A percentile compares a stretch with the other conserved stretches of the same genome.
Evolutionary conservation across 169 alveolate species (phyloP).

Genomic region (Plasmodium cynomolgi): DNA sequence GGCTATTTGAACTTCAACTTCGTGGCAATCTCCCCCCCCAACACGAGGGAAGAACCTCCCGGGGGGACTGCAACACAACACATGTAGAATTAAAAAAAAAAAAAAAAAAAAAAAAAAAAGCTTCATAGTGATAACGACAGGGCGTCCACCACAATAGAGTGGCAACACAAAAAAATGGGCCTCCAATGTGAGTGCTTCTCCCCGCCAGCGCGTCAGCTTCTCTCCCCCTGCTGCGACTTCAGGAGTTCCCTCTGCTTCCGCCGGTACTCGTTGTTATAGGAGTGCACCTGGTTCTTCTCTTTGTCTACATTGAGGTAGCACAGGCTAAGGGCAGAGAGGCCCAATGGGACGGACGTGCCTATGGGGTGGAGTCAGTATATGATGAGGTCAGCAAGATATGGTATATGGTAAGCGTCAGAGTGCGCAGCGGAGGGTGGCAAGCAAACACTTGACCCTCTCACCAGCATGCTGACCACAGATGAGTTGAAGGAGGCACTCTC

Average conservation of each 20-base stretch:
- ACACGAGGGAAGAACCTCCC: background rate
- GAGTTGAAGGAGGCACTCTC: background rate
- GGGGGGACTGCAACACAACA: background rate
- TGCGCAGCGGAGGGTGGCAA: background rate
- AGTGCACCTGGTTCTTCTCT: constrained; percentile 29
- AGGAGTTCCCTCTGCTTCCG: constrained; percentile 49
- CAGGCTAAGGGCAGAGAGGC: constrained; percentile 37
- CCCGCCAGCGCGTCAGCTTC: background rate
- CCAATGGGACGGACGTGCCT: constrained; percentile 67
- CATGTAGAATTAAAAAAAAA: background rate
- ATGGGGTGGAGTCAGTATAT: background rate
- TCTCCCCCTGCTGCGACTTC: background rate
- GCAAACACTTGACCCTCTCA: background rate
- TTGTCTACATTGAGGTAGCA: constrained; percentile 56
- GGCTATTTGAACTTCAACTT: too few species aligned
- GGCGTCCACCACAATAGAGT: background rate
- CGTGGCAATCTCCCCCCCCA: background rate
- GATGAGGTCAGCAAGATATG: background rate
- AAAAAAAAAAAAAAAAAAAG: too few species aligned
- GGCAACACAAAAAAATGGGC: background rate
- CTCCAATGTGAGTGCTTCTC: background rate
- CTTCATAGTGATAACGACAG: background rate
- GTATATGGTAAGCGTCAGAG: background rate
- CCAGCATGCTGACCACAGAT: background rate
- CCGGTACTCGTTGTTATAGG: constrained; percentile 67